Percentiles rank a stretch among this genome's conserved stretches.
phyloP scores from a whole-genome alignment of 169 alveolate species.

The Cystoisospora suis region DNA sequence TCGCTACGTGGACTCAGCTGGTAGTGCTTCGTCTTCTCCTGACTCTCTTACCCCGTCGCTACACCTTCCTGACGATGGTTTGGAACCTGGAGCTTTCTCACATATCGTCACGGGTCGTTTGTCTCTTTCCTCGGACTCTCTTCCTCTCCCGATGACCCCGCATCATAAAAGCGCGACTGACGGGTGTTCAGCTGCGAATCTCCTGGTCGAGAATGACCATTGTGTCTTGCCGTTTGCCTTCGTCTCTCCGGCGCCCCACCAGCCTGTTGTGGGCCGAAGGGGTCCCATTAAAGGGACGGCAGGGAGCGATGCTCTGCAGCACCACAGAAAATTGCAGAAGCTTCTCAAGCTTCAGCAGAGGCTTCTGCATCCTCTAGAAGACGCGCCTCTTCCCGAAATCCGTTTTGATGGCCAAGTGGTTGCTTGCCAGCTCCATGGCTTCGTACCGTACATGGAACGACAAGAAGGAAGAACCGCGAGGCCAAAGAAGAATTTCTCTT shows the following conservation, averaged over 20 bases:
- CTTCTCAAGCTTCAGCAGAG: not conserved
- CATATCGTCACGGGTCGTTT: slow-evolving; percentile 1
- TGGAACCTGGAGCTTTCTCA: slow-evolving; percentile 3
- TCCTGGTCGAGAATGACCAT: too few relatives aligned
- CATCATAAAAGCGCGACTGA: not conserved
- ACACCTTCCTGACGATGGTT: not conserved
- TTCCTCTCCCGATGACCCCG: not conserved
- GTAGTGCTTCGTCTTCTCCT: not conserved
- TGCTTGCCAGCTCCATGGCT: slow-evolving; percentile 22
- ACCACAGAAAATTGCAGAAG: too few relatives aligned
- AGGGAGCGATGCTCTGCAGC: too few relatives aligned
- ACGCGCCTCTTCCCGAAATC: not conserved
- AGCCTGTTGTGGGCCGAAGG: too few relatives aligned
- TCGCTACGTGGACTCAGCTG: not conserved
- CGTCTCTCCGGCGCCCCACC: too few relatives aligned
- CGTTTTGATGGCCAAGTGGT: slow-evolving; percentile 4
- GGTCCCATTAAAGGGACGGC: too few relatives aligned
- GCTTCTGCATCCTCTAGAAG: slow-evolving; percentile 9
- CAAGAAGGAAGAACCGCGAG: not conserved
- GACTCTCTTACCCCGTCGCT: not conserved
- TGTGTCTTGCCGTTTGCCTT: slow-evolving; percentile 10
- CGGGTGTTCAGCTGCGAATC: too few relatives aligned
- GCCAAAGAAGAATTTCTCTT: not conserved
- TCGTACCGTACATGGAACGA: not conserved
- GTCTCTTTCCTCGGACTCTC: not conserved